Evolutionary conservation across 495 filamentous ascomycete species (phyloP).

Genomic region (Aspergillus cristatus): DNA sequence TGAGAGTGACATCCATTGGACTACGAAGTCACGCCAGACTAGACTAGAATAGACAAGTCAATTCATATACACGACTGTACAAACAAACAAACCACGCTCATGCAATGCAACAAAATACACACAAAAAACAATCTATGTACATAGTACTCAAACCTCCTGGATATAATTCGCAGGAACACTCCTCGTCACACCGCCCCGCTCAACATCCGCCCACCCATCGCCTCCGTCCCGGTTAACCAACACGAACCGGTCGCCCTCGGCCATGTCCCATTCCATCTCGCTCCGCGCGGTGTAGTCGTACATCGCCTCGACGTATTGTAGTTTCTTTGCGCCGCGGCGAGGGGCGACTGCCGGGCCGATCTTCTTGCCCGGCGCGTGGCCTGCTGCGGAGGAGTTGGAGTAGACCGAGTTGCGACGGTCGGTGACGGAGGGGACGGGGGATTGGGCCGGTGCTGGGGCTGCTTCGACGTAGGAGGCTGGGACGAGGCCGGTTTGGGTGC

Average conservation of each 20-base stretch:
- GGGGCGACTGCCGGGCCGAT: conserved; percentile 91
- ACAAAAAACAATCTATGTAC: not conserved
- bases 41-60: not conserved
- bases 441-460: conserved; percentile 33
- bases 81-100: not conserved
- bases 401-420: conserved; percentile 58
- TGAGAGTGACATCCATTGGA: not conserved
- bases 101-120: not conserved
- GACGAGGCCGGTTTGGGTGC: conserved; percentile 66
- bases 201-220: conserved; percentile 95
- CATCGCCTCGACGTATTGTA: conserved; percentile 88
- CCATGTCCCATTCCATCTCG: conserved; percentile 82
- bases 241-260: conserved; percentile 85
- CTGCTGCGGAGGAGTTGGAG: conserved; percentile 67
- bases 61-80: not conserved
- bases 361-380: conserved; percentile 52
- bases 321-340: conserved; percentile 82
- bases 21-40: not conserved
- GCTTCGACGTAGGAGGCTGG: conserved; percentile 73
- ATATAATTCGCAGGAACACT: conserved; percentile 94
- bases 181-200: conserved; percentile 79
- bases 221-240: conserved; percentile 74
- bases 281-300: conserved; percentile 86
- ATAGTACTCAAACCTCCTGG: conserved; percentile 54
- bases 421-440: conserved; percentile 28